Evolutionary conservation across 2,329 filamentous ascomycete genomes (phyloP), one percentile per base, ranked within the genome.

Genomic region (Rutstroemia sp.): DNA sequence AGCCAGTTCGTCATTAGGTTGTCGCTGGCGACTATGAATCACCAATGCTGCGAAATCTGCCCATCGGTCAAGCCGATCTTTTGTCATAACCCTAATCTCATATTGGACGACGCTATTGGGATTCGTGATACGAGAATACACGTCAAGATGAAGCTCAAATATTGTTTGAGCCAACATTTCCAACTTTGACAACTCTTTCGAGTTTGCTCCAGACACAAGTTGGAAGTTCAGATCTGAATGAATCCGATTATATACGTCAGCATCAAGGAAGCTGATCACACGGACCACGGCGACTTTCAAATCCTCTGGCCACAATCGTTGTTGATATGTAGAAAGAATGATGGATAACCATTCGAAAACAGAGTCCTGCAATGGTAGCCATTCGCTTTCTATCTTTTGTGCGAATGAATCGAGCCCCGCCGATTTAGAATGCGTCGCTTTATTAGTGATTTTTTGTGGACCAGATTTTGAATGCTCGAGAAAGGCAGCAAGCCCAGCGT

Each of bases 111-210:
- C 76, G 61, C 78, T 84, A 61, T 77, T 78, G 0, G 81, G 78
- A 60, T 79, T 79, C 50, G 80, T 84, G 62, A 86, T 81, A n/a
- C 79, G 71, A 5, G 78, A 78, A 66, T 83, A 86, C 8, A 86
- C 73, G 64, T 88, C 84, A 5, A 88, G 73, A 64, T 88, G 84
- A 34, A 88, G 70, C 67, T 88, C 85, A 61, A 84, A 86, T 3
- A 88, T 70, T 2, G 77, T 76, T 65, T 88, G 76, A 1, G 78
- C 71, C 67, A 84, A 75, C 50, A 82, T 79, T 42, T 67, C 61
- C 27, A 79, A 67, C 27, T 74, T 64, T 12, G 67, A 67, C 21
- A 70, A 59, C 44, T 76, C 68, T 34, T 67, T 60, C 2, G 60
- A 23, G 12, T 65, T 60, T 7, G 19, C 56, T 9, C 25, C 23